Base-by-base conservation (phyloP, 148 eudicot genomes). In the Tetragonia tetragonoides region DNA sequence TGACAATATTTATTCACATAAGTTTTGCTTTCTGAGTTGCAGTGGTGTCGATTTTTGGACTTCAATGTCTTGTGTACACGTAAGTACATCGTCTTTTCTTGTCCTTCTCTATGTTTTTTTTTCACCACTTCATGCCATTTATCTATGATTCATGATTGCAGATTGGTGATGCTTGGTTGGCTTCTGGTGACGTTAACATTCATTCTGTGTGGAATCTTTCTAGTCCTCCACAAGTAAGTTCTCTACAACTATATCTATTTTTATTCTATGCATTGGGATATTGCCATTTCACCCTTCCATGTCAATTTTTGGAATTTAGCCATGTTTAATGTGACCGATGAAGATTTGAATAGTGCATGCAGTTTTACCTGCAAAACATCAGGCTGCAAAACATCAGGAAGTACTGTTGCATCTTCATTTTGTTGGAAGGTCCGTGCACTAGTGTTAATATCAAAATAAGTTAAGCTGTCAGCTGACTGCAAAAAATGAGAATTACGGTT, bases 141-240 rank as follows among this genome's bases (percentile, higher is more conserved):
- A 62, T 59, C 20, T 49, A 16, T 72, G 24, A 24, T 38, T 39
- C 37, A 47, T 56, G 41, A 59, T 37, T 57, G 49, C 75, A 73
- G 75, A 73, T 54, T 71, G 74, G 23, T 93, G 82, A 75, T 88
- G 44, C 17, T 93, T 37, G 96, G 96, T 24, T 95, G 97, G 97
- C 74, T 95, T 79, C 87, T 93, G 15, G 91, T 95, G 15, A 82
- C 97, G 0, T 83, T 82, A 84, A 91, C 99, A 62, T 93, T 93
- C 73, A 73, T 95, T 77, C 74, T 91, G 68, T 87, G 91, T 73
- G 99, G 94, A 66, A 73, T 91, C 51, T 95, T 95, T 82, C 89
- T 95, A 6, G 85, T 90, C 72, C 88, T 95, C 59, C 93, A 95
- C 88, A 93, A 93, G 99, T 95, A 90, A 81, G 99, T 80, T 53